Evolutionary conservation across 441 rosid genomes (phyloP).

Genomic region (Gossypium schwendimanii): DNA sequence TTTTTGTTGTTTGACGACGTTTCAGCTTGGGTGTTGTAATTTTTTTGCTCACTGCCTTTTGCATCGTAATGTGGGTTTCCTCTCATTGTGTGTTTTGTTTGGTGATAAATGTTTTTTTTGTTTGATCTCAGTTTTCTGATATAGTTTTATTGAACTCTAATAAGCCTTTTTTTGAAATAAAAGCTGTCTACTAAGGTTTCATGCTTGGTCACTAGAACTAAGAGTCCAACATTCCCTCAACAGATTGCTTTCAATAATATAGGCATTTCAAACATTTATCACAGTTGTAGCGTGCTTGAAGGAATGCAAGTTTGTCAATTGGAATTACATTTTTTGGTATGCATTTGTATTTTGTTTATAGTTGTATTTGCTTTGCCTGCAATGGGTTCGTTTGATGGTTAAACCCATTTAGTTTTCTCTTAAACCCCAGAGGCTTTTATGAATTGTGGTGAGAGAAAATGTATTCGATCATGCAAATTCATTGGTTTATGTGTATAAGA

Average conservation of each 20-base stretch:
- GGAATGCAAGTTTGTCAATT: background rate
- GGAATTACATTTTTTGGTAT: background rate
- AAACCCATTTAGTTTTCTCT: background rate
- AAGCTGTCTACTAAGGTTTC: background rate
- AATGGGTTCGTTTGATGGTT: background rate
- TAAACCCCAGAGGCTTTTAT: background rate
- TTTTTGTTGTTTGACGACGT: background rate
- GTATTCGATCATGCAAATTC: background rate
- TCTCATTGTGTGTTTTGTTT: constrained; percentile 4
- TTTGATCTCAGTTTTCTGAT: background rate
- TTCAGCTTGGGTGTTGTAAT: background rate
- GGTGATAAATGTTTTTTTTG: background rate
- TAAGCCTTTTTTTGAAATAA: background rate
- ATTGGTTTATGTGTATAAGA: background rate
- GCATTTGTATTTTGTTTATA: background rate
- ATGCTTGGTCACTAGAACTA: background rate
- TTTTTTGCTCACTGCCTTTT: background rate
- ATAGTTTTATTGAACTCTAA: background rate
- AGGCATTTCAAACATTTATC: background rate
- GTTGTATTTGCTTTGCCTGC: background rate
- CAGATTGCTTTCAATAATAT: background rate
- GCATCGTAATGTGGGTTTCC: constrained; percentile 13
- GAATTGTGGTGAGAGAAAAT: background rate
- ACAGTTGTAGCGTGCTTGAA: background rate
- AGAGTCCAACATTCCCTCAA: background rate